A percentile compares a stretch with the other conserved stretches of the same genome.
These are phyloP conservation scores for Allium fistulosum DNA, from an alignment of 106 monocot genomes.

Conservation along the genomic window DNA sequence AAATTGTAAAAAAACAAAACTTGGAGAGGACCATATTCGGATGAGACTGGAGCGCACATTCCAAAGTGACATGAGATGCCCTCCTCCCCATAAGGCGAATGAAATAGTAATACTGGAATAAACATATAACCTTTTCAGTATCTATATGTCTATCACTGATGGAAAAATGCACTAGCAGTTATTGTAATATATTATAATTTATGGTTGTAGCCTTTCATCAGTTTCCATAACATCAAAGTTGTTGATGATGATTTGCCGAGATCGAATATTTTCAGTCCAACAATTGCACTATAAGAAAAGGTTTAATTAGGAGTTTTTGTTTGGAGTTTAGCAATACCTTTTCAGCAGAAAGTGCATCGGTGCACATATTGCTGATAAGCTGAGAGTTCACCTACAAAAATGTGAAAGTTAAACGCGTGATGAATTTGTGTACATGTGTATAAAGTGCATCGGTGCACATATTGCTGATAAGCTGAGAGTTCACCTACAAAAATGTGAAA, in stretches of 20 bases:
- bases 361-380: constrained; percentile 62
- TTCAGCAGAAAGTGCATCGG: constrained; percentile 74
- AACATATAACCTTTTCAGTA: background rate
- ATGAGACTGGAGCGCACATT: constrained; percentile 73
- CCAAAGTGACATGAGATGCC: constrained; percentile 77
- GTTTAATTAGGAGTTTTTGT: too few relatives aligned
- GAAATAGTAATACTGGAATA: constrained; percentile 81
- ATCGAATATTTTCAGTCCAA: background rate
- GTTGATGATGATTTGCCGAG: background rate
- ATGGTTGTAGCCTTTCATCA: too few relatives aligned
- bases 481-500: constrained; percentile 31
- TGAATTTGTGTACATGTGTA: background rate
- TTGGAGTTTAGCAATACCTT: constrained; percentile 22
- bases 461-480: constrained; percentile 67
- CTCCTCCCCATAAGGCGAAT: constrained; percentile 77
- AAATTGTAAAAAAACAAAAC: background rate
- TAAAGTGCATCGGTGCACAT: constrained; percentile 36
- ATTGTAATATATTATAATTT: too few relatives aligned
- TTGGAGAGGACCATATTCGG: constrained; percentile 53
- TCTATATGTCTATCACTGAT: background rate
- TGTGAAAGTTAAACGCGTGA: background rate
- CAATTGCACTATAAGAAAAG: too few relatives aligned
- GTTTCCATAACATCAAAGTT: too few relatives aligned
- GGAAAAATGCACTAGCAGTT: too few relatives aligned
- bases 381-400: constrained; percentile 55